These are phyloP conservation scores for Linum lewisii DNA, from an alignment of 345 rosid species.

Conservation along the genomic window DNA sequence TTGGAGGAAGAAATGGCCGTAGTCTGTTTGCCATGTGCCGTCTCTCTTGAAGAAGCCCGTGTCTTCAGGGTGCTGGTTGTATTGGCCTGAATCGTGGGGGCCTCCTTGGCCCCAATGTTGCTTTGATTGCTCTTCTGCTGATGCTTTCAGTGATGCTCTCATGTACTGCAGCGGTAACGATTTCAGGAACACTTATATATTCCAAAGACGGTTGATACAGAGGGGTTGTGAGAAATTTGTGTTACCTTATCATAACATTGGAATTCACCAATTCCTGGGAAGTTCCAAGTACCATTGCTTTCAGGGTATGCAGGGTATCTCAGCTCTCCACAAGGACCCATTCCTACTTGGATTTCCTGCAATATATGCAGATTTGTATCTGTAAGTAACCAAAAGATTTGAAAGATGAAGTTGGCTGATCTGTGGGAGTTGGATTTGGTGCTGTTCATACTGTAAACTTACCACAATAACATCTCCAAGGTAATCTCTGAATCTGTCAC, in stretches of 20 bases:
- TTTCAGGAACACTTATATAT: no score
- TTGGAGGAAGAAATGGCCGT: slow-evolving; percentile 36
- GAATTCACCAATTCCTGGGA: slow-evolving; percentile 41
- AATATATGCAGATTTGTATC: no score
- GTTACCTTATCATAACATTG: slow-evolving; percentile 51
- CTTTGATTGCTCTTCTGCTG: slow-evolving; percentile 27
- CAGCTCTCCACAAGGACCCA: slow-evolving; percentile 56
- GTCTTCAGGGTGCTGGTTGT: slow-evolving; percentile 29
- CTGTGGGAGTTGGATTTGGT: no score
- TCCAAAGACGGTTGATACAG: no score
- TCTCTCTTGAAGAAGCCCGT: slow-evolving; percentile 35
- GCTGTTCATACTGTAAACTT: slow-evolving; percentile 4
- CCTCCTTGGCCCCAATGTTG: slow-evolving; percentile 41
- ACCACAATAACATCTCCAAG: slow-evolving; percentile 37
- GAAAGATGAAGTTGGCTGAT: no score
- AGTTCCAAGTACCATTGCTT: slow-evolving; percentile 30
- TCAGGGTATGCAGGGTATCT: slow-evolving; percentile 44
- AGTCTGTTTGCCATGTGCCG: slow-evolving; percentile 37
- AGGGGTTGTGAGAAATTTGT: slow-evolving; percentile 4
- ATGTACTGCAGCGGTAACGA: no score
- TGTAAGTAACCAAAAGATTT: no score
- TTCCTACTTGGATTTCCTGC: slow-evolving; percentile 48
- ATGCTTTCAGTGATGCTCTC: slow-evolving; percentile 39
- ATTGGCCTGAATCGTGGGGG: slow-evolving; percentile 27
- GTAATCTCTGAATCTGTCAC: slow-evolving; percentile 35